phyloP scores from a whole-genome alignment of 257 asterid genomes.

The Vinca minor region DNA sequence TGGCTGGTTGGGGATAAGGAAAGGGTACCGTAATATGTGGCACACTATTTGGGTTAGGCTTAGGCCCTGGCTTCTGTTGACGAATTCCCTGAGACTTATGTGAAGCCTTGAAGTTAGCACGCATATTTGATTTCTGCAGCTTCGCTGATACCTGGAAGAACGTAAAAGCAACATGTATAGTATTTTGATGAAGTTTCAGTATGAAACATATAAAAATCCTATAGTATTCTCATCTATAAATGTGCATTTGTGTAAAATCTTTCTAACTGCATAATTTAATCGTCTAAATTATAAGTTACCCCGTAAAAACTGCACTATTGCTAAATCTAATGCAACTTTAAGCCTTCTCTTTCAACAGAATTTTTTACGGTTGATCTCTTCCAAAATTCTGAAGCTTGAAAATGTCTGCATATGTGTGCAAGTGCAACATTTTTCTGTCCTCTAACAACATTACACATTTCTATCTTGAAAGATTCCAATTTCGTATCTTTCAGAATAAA shows the following conservation, averaged over 20 bases:
- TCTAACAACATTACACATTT: no score
- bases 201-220: neutral
- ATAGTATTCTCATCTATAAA: neutral
- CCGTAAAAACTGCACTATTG: neutral
- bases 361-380: neutral
- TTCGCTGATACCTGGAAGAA: conserved; percentile 47
- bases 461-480: no score
- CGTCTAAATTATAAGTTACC: neutral
- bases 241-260: neutral
- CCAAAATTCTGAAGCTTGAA: neutral
- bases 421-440: neutral
- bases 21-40: conserved; percentile 49
- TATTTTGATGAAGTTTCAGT: no score
- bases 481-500: neutral
- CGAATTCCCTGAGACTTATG: conserved; percentile 38
- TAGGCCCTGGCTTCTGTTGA: conserved; percentile 53
- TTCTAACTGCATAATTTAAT: neutral
- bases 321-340: neutral
- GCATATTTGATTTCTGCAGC: conserved; percentile 53
- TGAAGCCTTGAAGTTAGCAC: conserved; percentile 41
- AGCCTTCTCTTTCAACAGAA: neutral
- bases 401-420: neutral
- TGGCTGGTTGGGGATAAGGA: conserved; percentile 40
- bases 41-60: conserved; percentile 44
- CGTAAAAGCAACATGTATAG: neutral